Evolutionary conservation across 1,284 basidiomycete genomes (phyloP).

Genomic region (Sporisorium sorghi): DNA sequence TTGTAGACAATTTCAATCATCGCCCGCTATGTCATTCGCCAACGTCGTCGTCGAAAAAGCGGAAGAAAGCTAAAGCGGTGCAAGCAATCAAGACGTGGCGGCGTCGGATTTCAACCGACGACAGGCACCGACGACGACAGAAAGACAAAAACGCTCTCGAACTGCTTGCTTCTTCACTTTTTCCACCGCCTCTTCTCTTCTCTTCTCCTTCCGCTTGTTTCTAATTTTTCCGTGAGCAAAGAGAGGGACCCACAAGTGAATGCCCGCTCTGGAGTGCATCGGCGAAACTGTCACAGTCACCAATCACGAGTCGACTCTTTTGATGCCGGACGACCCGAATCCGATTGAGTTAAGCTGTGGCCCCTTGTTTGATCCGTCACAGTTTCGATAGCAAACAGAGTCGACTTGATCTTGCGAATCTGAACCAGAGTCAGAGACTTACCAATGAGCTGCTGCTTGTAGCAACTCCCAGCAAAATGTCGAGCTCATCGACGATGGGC

Average conservation of each 20-base stretch:
- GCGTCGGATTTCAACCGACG: conserved; percentile 20
- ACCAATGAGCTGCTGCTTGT: too few relatives aligned
- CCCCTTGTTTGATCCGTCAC: neutral
- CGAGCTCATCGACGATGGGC: too few relatives aligned
- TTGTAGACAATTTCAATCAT: neutral
- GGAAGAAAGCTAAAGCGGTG: conserved; percentile 6
- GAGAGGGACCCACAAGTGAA: too few relatives aligned
- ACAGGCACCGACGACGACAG: neutral
- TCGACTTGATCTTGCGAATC: too few relatives aligned
- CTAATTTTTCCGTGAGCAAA: conserved; percentile 1
- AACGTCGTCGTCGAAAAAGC: too few relatives aligned
- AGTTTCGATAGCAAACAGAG: too few relatives aligned
- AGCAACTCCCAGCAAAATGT: too few relatives aligned
- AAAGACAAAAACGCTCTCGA: neutral
- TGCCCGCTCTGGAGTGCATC: neutral
- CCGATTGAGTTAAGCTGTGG: neutral
- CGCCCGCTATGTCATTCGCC: too few relatives aligned
- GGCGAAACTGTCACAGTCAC: neutral
- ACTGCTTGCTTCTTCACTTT: too few relatives aligned
- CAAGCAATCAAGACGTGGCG: conserved; percentile 1
- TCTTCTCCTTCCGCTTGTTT: too few relatives aligned
- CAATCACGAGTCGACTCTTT: neutral
- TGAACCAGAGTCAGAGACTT: too few relatives aligned
- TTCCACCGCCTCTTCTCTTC: too few relatives aligned
- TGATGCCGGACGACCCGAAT: neutral